phyloP scores from a whole-genome alignment of 805 yeast genomes.

The Metschnikowia arizonensis region DNA sequence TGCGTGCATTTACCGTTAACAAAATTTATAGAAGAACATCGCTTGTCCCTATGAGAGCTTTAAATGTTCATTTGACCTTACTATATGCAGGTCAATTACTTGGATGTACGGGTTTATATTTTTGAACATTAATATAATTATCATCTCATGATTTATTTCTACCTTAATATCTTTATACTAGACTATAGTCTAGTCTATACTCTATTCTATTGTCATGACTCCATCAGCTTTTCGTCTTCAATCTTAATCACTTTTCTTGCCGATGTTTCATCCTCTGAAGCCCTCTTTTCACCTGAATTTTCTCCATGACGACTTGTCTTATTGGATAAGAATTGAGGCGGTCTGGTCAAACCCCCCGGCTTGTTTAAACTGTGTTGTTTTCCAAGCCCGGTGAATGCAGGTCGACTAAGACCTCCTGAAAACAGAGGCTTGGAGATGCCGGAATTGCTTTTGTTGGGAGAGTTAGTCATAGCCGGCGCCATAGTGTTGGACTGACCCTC shows the following conservation, averaged over 20 bases:
- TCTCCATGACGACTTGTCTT: slow-evolving; percentile 22
- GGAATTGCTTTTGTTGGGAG: not conserved
- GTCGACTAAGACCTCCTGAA: slow-evolving; percentile 23
- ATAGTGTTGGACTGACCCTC: not conserved
- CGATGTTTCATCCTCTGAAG: slow-evolving; percentile 9
- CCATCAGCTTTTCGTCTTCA: no score
- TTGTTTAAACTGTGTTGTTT: slow-evolving; percentile 29
- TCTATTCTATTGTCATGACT: no score
- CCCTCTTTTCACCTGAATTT: slow-evolving; percentile 10
- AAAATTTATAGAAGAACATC: no score
- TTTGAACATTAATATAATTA: no score
- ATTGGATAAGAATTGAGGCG: slow-evolving; percentile 37
- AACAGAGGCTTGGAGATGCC: slow-evolving; percentile 24
- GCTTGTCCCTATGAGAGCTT: no score
- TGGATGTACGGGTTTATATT: no score
- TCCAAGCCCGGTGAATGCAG: slow-evolving; percentile 22
- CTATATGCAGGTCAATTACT: no score
- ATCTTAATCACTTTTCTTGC: slow-evolving; percentile 9
- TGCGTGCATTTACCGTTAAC: no score
- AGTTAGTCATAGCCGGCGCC: not conserved
- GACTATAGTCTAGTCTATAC: no score
- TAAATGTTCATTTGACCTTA: no score
- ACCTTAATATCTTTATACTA: no score
- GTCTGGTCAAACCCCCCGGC: slow-evolving; percentile 30
- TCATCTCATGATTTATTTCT: no score